phyloP scores from a whole-genome alignment of 140 eudicot genomes.

The Bidens hawaiensis region DNA sequence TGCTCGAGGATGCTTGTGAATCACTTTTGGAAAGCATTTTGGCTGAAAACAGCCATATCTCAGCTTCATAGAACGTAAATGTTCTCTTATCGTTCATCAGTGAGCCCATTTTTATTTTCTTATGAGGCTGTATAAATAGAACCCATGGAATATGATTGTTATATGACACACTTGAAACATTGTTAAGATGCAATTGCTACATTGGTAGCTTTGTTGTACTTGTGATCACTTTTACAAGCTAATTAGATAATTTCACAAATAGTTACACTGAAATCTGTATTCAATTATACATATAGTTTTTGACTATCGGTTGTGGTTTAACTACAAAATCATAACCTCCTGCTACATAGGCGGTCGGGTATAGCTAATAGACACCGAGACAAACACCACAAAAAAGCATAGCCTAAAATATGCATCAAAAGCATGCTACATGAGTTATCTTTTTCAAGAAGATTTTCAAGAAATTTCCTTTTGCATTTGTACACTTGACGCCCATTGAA shows the following conservation, averaged over 20 bases:
- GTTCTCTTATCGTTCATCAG: background rate
- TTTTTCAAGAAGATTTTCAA: no score
- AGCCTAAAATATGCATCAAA: no score
- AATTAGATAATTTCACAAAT: background rate
- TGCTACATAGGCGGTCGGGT: no score
- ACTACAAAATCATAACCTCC: no score
- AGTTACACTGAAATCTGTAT: background rate
- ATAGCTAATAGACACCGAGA: no score
- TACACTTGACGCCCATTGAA: slow-evolving; percentile 95
- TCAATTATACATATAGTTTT: background rate
- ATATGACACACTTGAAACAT: background rate
- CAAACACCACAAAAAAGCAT: no score
- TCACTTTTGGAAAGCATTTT: slow-evolving; percentile 71
- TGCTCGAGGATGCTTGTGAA: slow-evolving; percentile 92
- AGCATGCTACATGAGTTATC: no score
- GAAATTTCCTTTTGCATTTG: slow-evolving; percentile 98
- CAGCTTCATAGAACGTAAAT: slow-evolving; percentile 21
- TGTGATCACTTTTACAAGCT: background rate
- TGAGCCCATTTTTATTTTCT: background rate
- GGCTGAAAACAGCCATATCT: slow-evolving; percentile 31
- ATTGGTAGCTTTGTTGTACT: slow-evolving; percentile 16
- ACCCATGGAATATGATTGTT: slow-evolving; percentile 7
- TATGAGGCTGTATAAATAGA: background rate
- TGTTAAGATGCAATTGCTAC: slow-evolving; percentile 1
- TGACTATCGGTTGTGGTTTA: no score